Conservation (phyloP, 306 rosid genomes). For the Spatholobus suberectus region DNA sequence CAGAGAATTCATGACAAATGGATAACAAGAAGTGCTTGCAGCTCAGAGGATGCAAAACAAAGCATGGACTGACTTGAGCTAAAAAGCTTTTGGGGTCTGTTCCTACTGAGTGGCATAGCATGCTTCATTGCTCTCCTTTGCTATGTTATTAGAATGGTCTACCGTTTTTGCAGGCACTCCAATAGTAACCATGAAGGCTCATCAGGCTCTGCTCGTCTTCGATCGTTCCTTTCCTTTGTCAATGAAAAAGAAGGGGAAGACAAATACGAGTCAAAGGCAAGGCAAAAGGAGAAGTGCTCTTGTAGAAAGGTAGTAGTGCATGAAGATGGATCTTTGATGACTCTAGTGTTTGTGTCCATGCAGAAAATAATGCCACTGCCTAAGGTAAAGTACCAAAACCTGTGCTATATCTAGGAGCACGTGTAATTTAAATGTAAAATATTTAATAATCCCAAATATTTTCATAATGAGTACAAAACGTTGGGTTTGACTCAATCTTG, state of each 20-base stretch:
- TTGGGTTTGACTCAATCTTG: no score
- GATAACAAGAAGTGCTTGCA: slow-evolving; percentile 71
- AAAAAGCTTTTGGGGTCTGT: slow-evolving; percentile 77
- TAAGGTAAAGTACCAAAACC: no score
- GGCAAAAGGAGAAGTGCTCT: no score
- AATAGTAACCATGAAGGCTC: background rate
- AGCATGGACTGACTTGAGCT: slow-evolving; percentile 68
- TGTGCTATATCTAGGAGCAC: no score
- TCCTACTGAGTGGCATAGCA: slow-evolving; percentile 61
- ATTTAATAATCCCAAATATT: no score
- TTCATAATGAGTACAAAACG: no score
- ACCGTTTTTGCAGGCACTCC: slow-evolving; percentile 54
- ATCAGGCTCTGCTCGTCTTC: slow-evolving; percentile 51
- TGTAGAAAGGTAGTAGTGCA: no score
- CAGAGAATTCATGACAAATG: slow-evolving; percentile 86
- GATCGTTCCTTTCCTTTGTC: slow-evolving; percentile 66
- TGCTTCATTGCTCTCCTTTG: slow-evolving; percentile 69
- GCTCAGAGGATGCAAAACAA: slow-evolving; percentile 60
- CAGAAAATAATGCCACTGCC: no score
- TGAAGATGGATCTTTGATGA: no score
- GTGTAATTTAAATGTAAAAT: no score
- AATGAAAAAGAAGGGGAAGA: slow-evolving; percentile 66
- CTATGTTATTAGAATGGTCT: slow-evolving; percentile 49
- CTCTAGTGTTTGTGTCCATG: no score
- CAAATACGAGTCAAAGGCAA: slow-evolving; percentile 38